Evolutionary conservation across 2,329 filamentous ascomycete species (phyloP).

Genomic region (Cladophialophora yegresii): DNA sequence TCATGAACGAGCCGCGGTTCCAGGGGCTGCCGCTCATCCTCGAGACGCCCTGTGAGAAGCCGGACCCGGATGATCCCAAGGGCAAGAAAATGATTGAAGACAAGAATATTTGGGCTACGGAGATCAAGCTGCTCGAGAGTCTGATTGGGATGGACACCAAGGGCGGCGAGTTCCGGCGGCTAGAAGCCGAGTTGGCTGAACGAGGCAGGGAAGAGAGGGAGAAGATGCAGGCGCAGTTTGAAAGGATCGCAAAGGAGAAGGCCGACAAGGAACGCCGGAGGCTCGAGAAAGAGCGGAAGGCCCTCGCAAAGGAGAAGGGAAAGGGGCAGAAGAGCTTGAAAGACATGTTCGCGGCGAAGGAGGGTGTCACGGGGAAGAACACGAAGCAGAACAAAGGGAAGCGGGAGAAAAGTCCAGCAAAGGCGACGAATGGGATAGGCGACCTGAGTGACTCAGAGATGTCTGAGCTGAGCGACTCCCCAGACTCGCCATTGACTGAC

Average conservation of each 20-base stretch:
- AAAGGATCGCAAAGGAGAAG: conserved; percentile 68
- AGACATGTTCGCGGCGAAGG: conserved; percentile 39
- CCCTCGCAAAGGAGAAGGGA: conserved; percentile 2
- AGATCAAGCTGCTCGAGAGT: conserved; percentile 90
- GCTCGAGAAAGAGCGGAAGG: conserved; percentile 54
- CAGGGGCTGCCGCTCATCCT: conserved; percentile 84
- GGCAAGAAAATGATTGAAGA: conserved; percentile 59
- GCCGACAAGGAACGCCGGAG: conserved; percentile 58
- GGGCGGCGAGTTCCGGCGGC: conserved; percentile 66
- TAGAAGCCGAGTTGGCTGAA: conserved; percentile 67
- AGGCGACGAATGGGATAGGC: conserved; percentile 18
- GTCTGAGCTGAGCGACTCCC: not conserved
- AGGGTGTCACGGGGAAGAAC: conserved; percentile 43
- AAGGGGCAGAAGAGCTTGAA: conserved; percentile 49
- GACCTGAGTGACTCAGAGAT: conserved; percentile 24
- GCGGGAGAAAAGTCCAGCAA: conserved; percentile 39
- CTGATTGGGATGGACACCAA: conserved; percentile 81
- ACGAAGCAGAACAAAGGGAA: conserved; percentile 42
- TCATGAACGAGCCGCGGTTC: conserved; percentile 80
- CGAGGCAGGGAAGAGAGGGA: conserved; percentile 70
- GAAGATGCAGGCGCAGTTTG: conserved; percentile 75
- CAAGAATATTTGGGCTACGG: conserved; percentile 80
- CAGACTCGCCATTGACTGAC: conserved; percentile 10
- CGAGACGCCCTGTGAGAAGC: conserved; percentile 87
- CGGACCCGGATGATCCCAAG: conserved; percentile 46